Evolutionary conservation across 1,284 basidiomycete genomes (phyloP).

Genomic region (Vanrija sp.): DNA sequence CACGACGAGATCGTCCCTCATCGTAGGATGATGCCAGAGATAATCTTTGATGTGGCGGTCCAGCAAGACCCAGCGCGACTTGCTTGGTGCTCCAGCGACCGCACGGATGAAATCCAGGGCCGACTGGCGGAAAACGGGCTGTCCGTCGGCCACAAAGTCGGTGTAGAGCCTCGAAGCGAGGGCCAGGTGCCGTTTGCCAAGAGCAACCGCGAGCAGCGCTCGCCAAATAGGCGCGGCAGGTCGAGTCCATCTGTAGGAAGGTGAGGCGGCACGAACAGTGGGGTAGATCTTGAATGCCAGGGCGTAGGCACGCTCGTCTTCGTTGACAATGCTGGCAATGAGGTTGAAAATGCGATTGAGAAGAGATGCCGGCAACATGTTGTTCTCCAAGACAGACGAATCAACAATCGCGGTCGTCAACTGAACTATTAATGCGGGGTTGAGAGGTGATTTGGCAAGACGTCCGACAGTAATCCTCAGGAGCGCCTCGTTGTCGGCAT

Average conservation of each 20-base stretch:
- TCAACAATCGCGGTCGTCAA: conserved; percentile 7
- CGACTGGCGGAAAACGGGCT: conserved; percentile 13
- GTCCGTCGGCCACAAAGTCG: conserved; percentile 34
- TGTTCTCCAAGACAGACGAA: conserved; percentile 2
- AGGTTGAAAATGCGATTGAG: conserved; percentile 11
- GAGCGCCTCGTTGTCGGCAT: conserved; percentile 3
- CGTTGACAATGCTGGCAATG: conserved; percentile 4
- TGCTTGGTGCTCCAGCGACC: conserved; percentile 15
- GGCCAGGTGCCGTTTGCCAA: conserved; percentile 18
- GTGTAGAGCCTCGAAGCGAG: conserved; percentile 41
- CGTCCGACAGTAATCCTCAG: not conserved
- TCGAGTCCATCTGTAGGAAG: conserved; percentile 1
- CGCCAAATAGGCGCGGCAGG: conserved; percentile 13
- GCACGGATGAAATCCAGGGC: conserved; percentile 26
- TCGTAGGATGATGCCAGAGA: conserved; percentile 19
- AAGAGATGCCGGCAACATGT: not conserved
- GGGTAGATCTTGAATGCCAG: conserved; percentile 22
- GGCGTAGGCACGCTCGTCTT: conserved; percentile 14
- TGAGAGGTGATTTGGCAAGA: not conserved
- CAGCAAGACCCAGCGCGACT: conserved; percentile 31
- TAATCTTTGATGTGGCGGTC: conserved; percentile 42
- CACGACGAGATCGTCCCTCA: conserved; percentile 13
- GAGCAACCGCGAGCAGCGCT: conserved; percentile 17
- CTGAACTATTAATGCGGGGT: conserved; percentile 6
- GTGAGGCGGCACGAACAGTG: not conserved